These are phyloP conservation scores for Phialophora macrospora DNA, from an alignment of 2,329 filamentous ascomycete genomes.

Conservation along the genomic window DNA sequence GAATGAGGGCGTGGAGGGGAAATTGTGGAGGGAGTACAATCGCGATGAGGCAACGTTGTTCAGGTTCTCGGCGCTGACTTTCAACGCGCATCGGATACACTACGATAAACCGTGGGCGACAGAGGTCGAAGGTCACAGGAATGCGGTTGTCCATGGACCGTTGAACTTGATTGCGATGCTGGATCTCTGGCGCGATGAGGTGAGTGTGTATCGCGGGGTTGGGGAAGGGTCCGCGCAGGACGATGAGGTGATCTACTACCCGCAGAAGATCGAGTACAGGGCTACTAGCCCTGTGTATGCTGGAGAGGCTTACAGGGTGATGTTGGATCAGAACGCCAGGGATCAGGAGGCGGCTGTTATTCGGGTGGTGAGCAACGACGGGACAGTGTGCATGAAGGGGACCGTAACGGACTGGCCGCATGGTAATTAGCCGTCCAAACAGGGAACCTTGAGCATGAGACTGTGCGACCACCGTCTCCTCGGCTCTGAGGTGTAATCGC, in stretches of 20 bases:
- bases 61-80: constrained; percentile 52
- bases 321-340: constrained; percentile 45
- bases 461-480: neutral
- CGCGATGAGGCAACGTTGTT: constrained; percentile 51
- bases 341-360: constrained; percentile 37
- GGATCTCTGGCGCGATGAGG: constrained; percentile 52
- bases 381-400: constrained; percentile 43
- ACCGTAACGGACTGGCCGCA: constrained; percentile 38
- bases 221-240: constrained; percentile 29
- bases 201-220: constrained; percentile 33
- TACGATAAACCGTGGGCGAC: constrained; percentile 52
- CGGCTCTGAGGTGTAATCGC: neutral
- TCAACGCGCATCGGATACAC: constrained; percentile 53
- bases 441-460: neutral
- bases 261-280: constrained; percentile 53
- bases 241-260: constrained; percentile 41
- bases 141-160: constrained; percentile 52
- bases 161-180: constrained; percentile 51
- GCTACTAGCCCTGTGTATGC: constrained; percentile 58
- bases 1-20: constrained; percentile 35
- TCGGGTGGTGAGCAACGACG: constrained; percentile 41
- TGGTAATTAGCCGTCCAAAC: neutral
- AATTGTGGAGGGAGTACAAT: constrained; percentile 42
- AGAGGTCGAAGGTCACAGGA: constrained; percentile 50
- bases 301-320: constrained; percentile 53